phyloP scores from a whole-genome alignment of 2,329 filamentous ascomycete species.

The Colletotrichum aenigma region DNA sequence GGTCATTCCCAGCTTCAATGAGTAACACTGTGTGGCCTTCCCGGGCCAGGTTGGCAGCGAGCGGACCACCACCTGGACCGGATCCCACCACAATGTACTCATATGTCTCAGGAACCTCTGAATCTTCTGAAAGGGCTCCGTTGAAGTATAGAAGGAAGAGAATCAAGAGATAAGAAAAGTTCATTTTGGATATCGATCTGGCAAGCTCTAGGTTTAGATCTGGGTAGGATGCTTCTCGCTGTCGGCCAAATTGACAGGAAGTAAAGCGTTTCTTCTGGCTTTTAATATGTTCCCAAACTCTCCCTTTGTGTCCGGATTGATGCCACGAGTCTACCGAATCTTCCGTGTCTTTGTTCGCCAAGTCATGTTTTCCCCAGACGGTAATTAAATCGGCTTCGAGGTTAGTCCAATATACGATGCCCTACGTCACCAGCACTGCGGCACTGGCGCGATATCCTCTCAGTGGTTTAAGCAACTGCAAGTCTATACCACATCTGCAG shows the following conservation, averaged over 20 bases:
- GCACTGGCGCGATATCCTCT: neutral
- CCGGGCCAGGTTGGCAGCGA: neutral
- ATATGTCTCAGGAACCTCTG: neutral
- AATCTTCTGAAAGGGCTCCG: neutral
- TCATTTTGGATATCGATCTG: neutral
- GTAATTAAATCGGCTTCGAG: neutral
- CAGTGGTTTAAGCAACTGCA: neutral
- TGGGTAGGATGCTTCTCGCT: neutral
- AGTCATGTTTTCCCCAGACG: neutral
- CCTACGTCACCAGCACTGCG: neutral
- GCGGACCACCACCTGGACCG: neutral
- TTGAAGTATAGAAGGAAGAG: neutral
- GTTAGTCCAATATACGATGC: accelerated
- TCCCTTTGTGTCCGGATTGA: neutral
- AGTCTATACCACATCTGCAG: no score
- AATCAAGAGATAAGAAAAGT: neutral
- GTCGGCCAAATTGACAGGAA: neutral
- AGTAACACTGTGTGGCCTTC: neutral
- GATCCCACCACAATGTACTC: neutral
- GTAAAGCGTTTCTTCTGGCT: neutral
- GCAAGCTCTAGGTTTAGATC: neutral
- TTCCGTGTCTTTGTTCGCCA: neutral
- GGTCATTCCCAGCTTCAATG: neutral
- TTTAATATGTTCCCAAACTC: neutral
- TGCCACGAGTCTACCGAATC: neutral